Base-by-base conservation (phyloP, 2,329 filamentous ascomycete genomes). In the Alternaria novae-zelandiae region DNA sequence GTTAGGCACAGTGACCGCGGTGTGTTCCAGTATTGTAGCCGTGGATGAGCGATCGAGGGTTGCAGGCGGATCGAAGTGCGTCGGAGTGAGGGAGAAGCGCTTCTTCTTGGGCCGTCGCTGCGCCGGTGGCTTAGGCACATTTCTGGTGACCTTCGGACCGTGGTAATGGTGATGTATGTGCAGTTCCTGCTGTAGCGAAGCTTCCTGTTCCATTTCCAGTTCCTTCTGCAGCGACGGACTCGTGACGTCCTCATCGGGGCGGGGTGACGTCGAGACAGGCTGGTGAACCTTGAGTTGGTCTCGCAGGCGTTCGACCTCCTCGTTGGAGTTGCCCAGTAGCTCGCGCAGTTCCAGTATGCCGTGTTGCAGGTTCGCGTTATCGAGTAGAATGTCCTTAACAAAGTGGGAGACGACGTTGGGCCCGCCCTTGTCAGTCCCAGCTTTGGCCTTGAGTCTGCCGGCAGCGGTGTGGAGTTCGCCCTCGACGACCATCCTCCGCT, bases 81-180 rank as follows among this genome's bases (percentile, higher is more conserved):
- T 85, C 0, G 89, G 83, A 12, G 86, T 86, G 10, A 92, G 82
- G 21, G 88, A 85, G 30, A 88, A 86, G 2, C 92, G 89, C 82
- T 93, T 96, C 81, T 89, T 92, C 9, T 87, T 83, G 63, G 89
- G 89, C 67, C 87, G 87, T 69, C 87, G 87, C 58, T 83, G 78
- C 4, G 80, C 72, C 10, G 45, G 80, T 55, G 15, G 78, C 74
- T 61, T 91, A 83, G 76, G 89, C 82, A 67, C 54, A 70, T 75
- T 70, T 68, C 82, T 70, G 66, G 53, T 60, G 4, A 65, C 73
- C 28, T 82, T 78, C 1, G 89, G 83, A 6, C 63, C 69, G 70
- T 97, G 94, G 75, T 97, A 97, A 77, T 98, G 95, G 73, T 98
- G 94, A 74, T 98, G 95, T 49, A 98, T 92, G 73, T 97, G 95